Evolutionary conservation across 2,329 filamentous ascomycete genomes (phyloP).

Genomic region (Hypoxylon sp.): DNA sequence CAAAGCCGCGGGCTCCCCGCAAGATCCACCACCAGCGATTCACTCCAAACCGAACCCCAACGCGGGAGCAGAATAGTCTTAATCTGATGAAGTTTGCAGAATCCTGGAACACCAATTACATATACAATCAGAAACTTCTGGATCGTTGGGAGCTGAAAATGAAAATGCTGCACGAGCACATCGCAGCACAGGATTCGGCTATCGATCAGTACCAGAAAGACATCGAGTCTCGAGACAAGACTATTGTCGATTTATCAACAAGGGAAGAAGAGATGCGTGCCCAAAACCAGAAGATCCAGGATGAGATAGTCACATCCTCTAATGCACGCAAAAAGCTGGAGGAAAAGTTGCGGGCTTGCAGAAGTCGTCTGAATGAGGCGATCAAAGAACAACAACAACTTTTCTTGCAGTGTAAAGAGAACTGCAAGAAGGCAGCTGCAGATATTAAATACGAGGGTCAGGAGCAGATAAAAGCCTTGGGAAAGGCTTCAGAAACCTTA

Average conservation of each 20-base stretch:
- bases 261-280: conserved; percentile 51
- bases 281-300: conserved; percentile 46
- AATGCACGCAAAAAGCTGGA: conserved; percentile 52
- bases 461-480: conserved; percentile 54
- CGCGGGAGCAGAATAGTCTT: conserved; percentile 34
- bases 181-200: conserved; percentile 33
- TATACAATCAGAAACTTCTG: conserved; percentile 39
- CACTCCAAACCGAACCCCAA: conserved; percentile 37
- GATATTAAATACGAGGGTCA: conserved; percentile 57
- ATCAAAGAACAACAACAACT: conserved; percentile 64
- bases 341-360: conserved; percentile 57
- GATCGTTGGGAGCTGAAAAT: conserved; percentile 45
- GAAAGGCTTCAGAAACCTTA: conserved; percentile 36
- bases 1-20: conserved; percentile 38
- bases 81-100: conserved; percentile 37
- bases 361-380: conserved; percentile 61
- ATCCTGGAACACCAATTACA: conserved; percentile 46
- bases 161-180: conserved; percentile 31
- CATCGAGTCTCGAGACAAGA: conserved; percentile 35
- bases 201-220: conserved; percentile 28
- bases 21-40: conserved; percentile 1
- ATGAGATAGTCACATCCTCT: conserved; percentile 50
- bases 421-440: conserved; percentile 55
- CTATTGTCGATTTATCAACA: conserved; percentile 49
- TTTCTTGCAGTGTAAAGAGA: conserved; percentile 55